Base-by-base conservation (phyloP, 1,284 basidiomycete genomes). In the Flammula alnicola region DNA sequence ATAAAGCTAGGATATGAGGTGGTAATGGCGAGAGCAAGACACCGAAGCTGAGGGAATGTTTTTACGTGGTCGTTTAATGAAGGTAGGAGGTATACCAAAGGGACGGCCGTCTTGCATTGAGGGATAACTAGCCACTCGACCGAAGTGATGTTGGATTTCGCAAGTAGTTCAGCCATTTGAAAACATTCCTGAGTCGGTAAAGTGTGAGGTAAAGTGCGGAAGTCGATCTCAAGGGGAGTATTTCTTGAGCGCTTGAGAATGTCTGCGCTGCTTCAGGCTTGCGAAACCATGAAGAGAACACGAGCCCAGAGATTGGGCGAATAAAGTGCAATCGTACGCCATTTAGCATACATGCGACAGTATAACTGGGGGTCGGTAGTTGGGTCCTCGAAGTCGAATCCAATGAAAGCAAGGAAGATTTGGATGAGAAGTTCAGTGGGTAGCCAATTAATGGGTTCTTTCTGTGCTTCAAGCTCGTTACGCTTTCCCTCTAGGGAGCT, bases 341-440 rank as follows among this genome's bases (percentile, higher is more conserved):
- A 81, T 49, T 63, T 66, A 46, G 63, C 70, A 80, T 22, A 79
- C 75, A 49, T 79, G 78, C 0, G 76, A 77, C 44, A 80, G 49
- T 22, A 59, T 44, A 22, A 78, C 56, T 9, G 76, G 69, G 1
- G 65, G 59, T 20, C 60, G 53, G 48, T 69, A 69, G 45, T 55
- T 65, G 22, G 54, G 29, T 62, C 56, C 6, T 59, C 30, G 25
- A 41, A 30, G 17, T 47, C 51, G 32, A 54, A 29, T 14, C 51
- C 56, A 39, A 59, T 49, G 42, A 62, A 58, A 14, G 61, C 56
- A 33, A 69, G 38, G 50, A 80, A 82, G 36, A 79, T 69, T 12
- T 73, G 65, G 36, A 68, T 56, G 43, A 82, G 68, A 12, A 81
- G 62, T 55, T 81, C 79, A 14, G 67, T 52, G 5, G 79, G 79